Evolutionary conservation across 352 stramenopile species (phyloP).

Genomic region (Pythium chondricola): DNA sequence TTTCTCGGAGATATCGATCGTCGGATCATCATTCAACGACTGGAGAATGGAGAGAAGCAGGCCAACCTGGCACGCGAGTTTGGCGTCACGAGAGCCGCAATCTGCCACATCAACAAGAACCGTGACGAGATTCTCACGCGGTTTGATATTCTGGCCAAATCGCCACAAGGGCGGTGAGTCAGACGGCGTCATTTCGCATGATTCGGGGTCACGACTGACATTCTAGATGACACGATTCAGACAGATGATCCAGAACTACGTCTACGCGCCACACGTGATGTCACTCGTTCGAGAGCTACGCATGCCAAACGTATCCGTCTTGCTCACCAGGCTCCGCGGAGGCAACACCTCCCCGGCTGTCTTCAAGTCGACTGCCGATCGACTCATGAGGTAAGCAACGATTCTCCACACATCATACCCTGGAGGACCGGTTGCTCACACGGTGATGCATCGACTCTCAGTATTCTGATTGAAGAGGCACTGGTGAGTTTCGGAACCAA

Average conservation of each 20-base stretch:
- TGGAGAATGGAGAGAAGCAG: constrained; percentile 64
- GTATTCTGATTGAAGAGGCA: constrained; percentile 16
- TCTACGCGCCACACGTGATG: constrained; percentile 15
- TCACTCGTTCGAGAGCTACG: constrained; percentile 37
- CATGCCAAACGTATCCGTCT: constrained; percentile 10
- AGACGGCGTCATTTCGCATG: neutral
- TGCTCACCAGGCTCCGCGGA: constrained; percentile 14
- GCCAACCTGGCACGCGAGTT: constrained; percentile 51
- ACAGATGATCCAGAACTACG: constrained; percentile 31
- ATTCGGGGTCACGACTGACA: neutral
- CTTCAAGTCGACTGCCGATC: constrained; percentile 14
- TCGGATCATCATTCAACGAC: constrained; percentile 58
- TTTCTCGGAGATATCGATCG: constrained; percentile 55
- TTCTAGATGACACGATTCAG: constrained; percentile 6
- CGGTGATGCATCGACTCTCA: neutral
- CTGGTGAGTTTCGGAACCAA: constrained; percentile 17
- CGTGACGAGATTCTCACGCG: constrained; percentile 61
- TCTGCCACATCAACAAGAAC: constrained; percentile 82
- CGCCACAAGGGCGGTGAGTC: constrained; percentile 37
- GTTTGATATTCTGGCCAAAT: constrained; percentile 52
- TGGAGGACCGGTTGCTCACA: neutral
- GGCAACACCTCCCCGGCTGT: neutral
- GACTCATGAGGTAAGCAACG: constrained; percentile 10
- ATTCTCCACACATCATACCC: neutral
- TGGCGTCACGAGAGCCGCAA: constrained; percentile 57